A percentile compares a stretch with the other conserved stretches of the same genome.
Evolutionary conservation across 106 monocot genomes (phyloP).

Genomic region (Dioscorea dumetorum): DNA sequence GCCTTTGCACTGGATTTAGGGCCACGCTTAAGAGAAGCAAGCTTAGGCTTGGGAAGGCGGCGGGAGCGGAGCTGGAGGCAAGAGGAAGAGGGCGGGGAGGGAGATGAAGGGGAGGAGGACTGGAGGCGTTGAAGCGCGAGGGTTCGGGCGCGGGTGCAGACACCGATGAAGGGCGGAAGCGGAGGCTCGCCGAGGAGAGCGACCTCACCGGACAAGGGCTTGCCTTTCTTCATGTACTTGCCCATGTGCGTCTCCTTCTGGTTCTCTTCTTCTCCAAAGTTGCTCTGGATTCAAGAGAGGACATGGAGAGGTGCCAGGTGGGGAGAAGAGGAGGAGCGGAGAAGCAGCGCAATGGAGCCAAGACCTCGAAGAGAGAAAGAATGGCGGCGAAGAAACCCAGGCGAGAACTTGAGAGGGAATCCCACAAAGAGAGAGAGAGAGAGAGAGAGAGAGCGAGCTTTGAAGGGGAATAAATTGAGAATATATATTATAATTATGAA

Average conservation of each 20-base stretch:
- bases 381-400: not conserved
- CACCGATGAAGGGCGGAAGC: conserved; percentile 46
- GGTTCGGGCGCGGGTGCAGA: conserved; percentile 75
- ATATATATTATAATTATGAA: not conserved
- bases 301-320: not conserved
- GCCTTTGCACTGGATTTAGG: not conserved
- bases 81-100: conserved; percentile 4
- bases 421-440: not conserved
- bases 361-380: not conserved
- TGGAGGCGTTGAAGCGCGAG: conserved; percentile 60
- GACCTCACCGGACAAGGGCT: conserved; percentile 51
- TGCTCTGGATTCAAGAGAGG: not conserved
- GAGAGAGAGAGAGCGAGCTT: not conserved
- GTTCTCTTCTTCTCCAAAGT: not conserved
- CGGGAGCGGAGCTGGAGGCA: conserved; percentile 43
- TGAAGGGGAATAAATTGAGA: not conserved
- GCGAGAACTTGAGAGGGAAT: not conserved
- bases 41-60: conserved; percentile 25
- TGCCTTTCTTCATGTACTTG: conserved; percentile 77
- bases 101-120: conserved; percentile 1
- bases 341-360: not conserved
- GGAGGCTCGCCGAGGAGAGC: conserved; percentile 31
- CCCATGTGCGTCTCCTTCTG: conserved; percentile 38
- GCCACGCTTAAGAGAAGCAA: not conserved
- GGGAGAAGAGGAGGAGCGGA: not conserved